A percentile compares a stretch with the other conserved stretches of the same genome.
These are phyloP conservation scores for Colletotrichum gigasporum DNA, from an alignment of 2,329 filamentous ascomycete species.

Conservation along the genomic window DNA sequence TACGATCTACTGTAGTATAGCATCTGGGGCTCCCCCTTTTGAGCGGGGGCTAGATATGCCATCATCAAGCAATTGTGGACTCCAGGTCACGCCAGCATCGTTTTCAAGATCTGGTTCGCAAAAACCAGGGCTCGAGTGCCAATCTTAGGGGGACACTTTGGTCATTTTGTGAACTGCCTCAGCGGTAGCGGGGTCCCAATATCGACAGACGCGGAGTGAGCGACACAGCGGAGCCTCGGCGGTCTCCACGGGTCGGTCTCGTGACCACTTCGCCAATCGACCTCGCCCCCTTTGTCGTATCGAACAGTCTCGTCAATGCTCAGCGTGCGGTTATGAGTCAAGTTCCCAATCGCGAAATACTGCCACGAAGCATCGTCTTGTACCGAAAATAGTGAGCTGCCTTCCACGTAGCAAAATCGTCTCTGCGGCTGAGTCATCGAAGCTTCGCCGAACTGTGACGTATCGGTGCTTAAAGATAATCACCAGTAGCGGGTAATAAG, in stretches of 20 bases:
- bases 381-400: not conserved
- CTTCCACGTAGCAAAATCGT: not conserved
- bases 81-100: constrained; percentile 9
- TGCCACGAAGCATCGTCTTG: not conserved
- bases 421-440: constrained; percentile 5
- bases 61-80: not conserved
- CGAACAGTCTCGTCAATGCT: constrained; percentile 9
- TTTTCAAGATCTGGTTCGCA: constrained; percentile 1
- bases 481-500: not conserved
- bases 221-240: constrained; percentile 11
- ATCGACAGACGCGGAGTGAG: constrained; percentile 2
- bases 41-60: not conserved
- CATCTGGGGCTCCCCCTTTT: not conserved
- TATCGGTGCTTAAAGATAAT: not conserved
- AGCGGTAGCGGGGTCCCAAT: not conserved
- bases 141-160: not conserved
- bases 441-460: not conserved
- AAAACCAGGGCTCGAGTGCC: not conserved
- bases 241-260: constrained; percentile 11
- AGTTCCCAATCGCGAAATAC: not conserved
- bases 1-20: constrained; percentile 7
- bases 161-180: constrained; percentile 14
- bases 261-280: constrained; percentile 5
- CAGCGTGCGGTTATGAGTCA: constrained; percentile 1
- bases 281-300: not conserved